These are phyloP conservation scores for Neolentinus lepideus DNA, from an alignment of 1,284 basidiomycete species.

Conservation along the genomic window DNA sequence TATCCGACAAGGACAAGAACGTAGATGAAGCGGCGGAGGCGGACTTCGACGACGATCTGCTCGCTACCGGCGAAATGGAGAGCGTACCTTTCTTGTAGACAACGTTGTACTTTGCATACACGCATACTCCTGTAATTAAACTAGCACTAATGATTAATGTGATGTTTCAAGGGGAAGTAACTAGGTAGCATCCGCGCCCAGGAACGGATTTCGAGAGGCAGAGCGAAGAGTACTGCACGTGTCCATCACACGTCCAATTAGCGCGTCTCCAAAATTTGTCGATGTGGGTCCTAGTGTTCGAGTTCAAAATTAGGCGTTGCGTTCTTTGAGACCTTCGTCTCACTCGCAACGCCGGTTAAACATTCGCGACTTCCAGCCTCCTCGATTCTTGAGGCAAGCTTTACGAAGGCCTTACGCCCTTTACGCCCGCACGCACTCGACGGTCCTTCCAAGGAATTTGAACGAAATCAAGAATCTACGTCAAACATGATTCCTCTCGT, in stretches of 20 bases:
- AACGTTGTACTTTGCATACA: neutral
- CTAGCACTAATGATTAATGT: neutral
- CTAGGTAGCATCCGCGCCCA: no score
- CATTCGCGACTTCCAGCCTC: neutral
- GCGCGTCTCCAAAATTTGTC: neutral
- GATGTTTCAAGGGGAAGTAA: no score
- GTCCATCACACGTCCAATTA: neutral
- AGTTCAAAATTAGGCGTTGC: neutral
- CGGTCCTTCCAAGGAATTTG: neutral
- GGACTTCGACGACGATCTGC: conserved; percentile 73
- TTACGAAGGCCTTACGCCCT: conserved; percentile 1
- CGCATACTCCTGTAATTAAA: neutral
- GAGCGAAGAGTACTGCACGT: neutral
- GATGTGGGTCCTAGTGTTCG: conserved; percentile 1
- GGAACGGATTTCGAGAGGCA: no score
- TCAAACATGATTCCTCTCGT: conserved; percentile 54
- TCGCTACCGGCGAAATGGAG: conserved; percentile 80
- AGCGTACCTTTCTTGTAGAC: conserved; percentile 67
- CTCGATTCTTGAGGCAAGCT: neutral
- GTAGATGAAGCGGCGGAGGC: conserved; percentile 49
- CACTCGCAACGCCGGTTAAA: neutral
- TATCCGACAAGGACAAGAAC: conserved; percentile 21
- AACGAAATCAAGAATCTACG: neutral
- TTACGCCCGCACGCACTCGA: neutral
- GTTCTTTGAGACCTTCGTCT: neutral